A percentile compares a stretch with the other conserved stretches of the same genome.
Evolutionary conservation across 495 filamentous ascomycete genomes (phyloP).

Genomic region (Podospora pseudoanserina): DNA sequence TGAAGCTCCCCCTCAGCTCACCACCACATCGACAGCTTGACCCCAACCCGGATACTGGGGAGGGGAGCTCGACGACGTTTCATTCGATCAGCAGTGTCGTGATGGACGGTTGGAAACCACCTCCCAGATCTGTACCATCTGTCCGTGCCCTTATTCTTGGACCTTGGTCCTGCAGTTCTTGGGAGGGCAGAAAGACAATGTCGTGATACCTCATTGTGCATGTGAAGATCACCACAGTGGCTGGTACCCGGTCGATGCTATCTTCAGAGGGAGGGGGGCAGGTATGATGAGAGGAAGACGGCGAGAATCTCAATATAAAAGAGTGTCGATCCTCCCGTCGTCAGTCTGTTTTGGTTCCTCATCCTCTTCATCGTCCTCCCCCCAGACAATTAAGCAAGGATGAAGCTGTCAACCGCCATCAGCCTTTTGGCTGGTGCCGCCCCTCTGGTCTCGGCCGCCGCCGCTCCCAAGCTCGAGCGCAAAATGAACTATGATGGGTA

Average conservation of each 20-base stretch:
- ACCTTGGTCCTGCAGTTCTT: neutral
- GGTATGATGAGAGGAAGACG: neutral
- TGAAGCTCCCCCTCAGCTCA: neutral
- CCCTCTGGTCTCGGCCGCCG: constrained; percentile 19
- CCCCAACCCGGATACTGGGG: neutral
- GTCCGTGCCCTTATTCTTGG: neutral
- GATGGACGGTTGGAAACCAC: constrained; percentile 2
- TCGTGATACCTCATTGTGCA: neutral
- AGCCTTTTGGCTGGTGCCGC: constrained; percentile 13
- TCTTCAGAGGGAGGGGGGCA: neutral
- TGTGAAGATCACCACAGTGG: neutral
- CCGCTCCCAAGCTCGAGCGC: constrained; percentile 16
- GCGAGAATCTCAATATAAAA: neutral
- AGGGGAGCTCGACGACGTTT: neutral
- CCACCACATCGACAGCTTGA: neutral
- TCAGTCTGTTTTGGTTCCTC: neutral
- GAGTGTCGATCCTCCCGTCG: neutral
- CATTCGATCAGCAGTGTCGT: constrained; percentile 7
- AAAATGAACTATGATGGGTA: constrained; percentile 33
- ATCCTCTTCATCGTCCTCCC: constrained; percentile 1
- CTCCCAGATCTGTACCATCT: constrained; percentile 6
- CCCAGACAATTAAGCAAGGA: constrained; percentile 8
- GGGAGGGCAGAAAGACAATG: neutral
- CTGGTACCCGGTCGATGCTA: neutral
- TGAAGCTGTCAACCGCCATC: constrained; percentile 16